Percentiles rank a stretch among this genome's conserved stretches.
Conservation (phyloP, 2,329 filamentous ascomycete species). For the Diaporthe helianthi region DNA sequence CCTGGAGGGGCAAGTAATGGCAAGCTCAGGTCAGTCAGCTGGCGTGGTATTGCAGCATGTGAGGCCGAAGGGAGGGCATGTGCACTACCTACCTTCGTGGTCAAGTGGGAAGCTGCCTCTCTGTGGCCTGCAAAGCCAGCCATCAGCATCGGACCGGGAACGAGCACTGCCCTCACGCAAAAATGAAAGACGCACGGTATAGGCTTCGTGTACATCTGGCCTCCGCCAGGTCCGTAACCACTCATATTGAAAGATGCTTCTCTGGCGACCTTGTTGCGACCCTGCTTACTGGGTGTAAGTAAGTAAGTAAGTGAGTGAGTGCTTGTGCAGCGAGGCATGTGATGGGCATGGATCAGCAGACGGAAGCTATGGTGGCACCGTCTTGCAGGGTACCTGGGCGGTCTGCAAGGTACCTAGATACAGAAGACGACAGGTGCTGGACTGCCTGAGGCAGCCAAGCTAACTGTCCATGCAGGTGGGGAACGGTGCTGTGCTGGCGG, state of each 20-base stretch:
- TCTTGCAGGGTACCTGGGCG: constrained; percentile 20
- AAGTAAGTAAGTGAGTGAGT: not conserved
- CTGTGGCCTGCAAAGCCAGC: constrained; percentile 68
- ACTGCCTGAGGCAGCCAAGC: constrained; percentile 24
- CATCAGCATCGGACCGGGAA: constrained; percentile 4
- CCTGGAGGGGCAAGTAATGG: constrained; percentile 54
- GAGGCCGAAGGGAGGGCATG: not conserved
- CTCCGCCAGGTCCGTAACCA: constrained; percentile 43
- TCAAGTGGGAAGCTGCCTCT: constrained; percentile 96
- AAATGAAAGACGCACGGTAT: constrained; percentile 41
- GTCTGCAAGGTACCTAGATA: constrained; percentile 1
- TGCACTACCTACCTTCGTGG: constrained; percentile 69
- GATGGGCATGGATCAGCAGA: constrained; percentile 28
- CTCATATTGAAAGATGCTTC: constrained; percentile 39
- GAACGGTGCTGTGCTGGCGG: constrained; percentile 16
- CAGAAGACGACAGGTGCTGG: not conserved
- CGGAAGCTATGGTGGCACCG: constrained; percentile 13
- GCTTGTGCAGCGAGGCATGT: constrained; percentile 6
- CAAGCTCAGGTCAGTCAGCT: not conserved
- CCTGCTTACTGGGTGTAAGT: not conserved
- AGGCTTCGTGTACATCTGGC: constrained; percentile 43
- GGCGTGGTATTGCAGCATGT: constrained; percentile 10
- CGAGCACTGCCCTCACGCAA: not conserved
- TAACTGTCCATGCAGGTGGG: constrained; percentile 15
- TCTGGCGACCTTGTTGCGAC: not conserved